These are phyloP conservation scores for Chlamydomonas eustigma DNA, from an alignment of 139 green algal genomes.

Conservation along the genomic window DNA sequence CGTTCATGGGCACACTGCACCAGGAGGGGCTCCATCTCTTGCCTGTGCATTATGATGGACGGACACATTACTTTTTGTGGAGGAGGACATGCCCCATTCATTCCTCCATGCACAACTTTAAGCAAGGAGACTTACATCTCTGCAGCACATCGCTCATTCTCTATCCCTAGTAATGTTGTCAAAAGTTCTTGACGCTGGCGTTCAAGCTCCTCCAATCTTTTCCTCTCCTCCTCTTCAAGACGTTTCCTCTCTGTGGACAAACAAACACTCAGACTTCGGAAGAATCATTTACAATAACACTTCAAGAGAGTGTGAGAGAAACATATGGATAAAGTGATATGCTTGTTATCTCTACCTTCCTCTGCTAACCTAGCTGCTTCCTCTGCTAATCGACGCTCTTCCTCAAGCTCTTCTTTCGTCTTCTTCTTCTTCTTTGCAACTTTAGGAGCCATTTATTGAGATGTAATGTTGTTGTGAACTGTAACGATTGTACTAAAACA, in stretches of 20 bases:
- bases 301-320: background rate
- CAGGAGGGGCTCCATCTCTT: slow-evolving; percentile 33
- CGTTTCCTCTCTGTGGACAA: slow-evolving; percentile 27
- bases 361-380: slow-evolving; percentile 32
- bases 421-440: slow-evolving; percentile 42
- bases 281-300: background rate
- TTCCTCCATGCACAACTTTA: too few relatives aligned
- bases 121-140: slow-evolving; percentile 30
- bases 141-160: slow-evolving; percentile 17
- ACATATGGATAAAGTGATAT: background rate
- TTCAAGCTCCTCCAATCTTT: slow-evolving; percentile 36
- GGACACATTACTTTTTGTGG: too few relatives aligned
- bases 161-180: background rate
- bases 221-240: slow-evolving; percentile 29
- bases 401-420: slow-evolving; percentile 43
- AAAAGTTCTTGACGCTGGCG: slow-evolving; percentile 31
- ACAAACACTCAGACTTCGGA: background rate
- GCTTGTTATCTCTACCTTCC: slow-evolving; percentile 22
- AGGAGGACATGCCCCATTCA: too few relatives aligned
- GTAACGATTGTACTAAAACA: too few relatives aligned
- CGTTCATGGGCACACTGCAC: slow-evolving; percentile 25
- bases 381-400: slow-evolving; percentile 34
- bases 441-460: slow-evolving; percentile 20
- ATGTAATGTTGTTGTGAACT: too few relatives aligned
- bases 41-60: too few relatives aligned